These are phyloP conservation scores for Fusarium acutatum DNA, from an alignment of 2,329 filamentous ascomycete species.

Conservation along the genomic window DNA sequence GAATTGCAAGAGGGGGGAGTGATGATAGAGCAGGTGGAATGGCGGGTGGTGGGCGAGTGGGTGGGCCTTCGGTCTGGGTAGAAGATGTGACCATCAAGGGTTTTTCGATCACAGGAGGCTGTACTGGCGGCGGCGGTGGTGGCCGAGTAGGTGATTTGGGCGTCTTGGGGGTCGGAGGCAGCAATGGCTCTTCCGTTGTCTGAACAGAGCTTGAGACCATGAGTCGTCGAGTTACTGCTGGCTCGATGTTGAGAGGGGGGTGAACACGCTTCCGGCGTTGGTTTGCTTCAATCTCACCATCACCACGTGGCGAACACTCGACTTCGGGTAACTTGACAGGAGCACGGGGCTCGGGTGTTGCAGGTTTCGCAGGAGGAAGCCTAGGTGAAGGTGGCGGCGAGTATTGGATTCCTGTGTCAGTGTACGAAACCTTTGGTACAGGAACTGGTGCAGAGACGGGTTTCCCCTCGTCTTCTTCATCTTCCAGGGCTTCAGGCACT, in stretches of 20 bases:
- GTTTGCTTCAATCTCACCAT: conserved; percentile 75
- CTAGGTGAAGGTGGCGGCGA: conserved; percentile 83
- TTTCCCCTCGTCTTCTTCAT: conserved; percentile 63
- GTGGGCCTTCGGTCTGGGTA: conserved; percentile 66
- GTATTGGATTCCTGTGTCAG: conserved; percentile 80
- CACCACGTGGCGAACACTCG: conserved; percentile 55
- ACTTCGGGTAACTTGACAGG: conserved; percentile 52
- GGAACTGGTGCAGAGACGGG: conserved; percentile 40
- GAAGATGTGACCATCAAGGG: conserved; percentile 61
- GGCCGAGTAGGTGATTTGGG: conserved; percentile 50
- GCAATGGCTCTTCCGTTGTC: conserved; percentile 68
- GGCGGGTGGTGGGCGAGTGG: conserved; percentile 1
- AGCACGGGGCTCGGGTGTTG: conserved; percentile 53
- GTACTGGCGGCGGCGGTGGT: conserved; percentile 47
- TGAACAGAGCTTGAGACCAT: conserved; percentile 75
- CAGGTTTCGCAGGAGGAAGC: conserved; percentile 50
- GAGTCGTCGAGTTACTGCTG: conserved; percentile 47
- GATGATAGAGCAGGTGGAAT: conserved; percentile 32
- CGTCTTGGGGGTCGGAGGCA: conserved; percentile 69
- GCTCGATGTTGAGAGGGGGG: conserved; percentile 60
- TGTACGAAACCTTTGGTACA: conserved; percentile 63
- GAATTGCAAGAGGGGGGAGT: conserved; percentile 65
- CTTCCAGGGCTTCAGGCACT: conserved; percentile 65
- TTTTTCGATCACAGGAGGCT: conserved; percentile 46
- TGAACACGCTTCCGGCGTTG: conserved; percentile 76